Evolutionary conservation across 78 protist species (phyloP).

Genomic region (Dictyostelium capitatum): DNA sequence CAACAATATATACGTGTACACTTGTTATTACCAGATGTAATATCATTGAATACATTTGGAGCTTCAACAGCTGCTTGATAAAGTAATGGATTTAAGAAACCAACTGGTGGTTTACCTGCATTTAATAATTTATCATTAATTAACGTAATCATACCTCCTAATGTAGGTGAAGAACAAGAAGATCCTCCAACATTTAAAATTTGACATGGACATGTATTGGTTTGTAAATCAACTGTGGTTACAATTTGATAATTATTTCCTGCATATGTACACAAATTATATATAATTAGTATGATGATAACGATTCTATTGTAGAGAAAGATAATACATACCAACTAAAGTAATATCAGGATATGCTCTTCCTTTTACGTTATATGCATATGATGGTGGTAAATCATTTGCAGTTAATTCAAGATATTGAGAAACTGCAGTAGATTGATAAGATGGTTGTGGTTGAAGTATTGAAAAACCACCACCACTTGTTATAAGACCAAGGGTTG

Average conservation of each 20-base stretch:
- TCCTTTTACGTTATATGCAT: conserved; percentile 21
- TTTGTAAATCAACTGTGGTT: background rate
- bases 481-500: conserved; percentile 51
- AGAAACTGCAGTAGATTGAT: conserved; percentile 59
- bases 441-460: conserved; percentile 74
- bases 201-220: conserved; percentile 60
- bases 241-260: conserved; percentile 60
- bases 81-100: conserved; percentile 89
- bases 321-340: conserved; percentile 53
- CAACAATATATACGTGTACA: conserved; percentile 76
- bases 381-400: conserved; percentile 51
- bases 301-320: no score
- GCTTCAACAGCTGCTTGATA: conserved; percentile 62
- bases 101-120: conserved; percentile 72
- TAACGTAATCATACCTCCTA: conserved; percentile 83
- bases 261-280: no score
- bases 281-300: no score
- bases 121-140: conserved; percentile 84
- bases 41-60: conserved; percentile 88
- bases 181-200: conserved; percentile 81
- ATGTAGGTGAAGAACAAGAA: conserved; percentile 81
- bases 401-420: background rate
- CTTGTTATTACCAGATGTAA: conserved; percentile 80
- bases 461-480: conserved; percentile 81
- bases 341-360: conserved; percentile 78